Conservation (phyloP, 2,329 filamentous ascomycete genomes). For the Hymenoscyphus fraxineus region DNA sequence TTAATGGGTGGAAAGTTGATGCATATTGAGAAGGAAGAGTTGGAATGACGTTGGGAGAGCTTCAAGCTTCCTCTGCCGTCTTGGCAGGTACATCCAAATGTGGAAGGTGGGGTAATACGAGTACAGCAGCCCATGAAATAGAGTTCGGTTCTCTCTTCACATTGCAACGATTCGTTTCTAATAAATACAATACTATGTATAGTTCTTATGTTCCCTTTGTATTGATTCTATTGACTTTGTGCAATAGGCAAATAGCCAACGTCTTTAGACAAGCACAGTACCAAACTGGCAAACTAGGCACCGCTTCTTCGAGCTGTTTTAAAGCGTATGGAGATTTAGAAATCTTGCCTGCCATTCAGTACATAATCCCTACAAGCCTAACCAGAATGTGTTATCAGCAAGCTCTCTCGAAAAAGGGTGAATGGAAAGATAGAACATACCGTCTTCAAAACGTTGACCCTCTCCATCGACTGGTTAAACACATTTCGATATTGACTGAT, state of each 20-base stretch:
- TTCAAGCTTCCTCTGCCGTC: neutral
- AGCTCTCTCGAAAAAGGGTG: neutral
- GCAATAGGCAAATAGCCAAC: too few species aligned
- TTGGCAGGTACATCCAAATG: neutral
- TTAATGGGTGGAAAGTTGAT: neutral
- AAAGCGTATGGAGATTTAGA: neutral
- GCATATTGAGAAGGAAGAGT: neutral
- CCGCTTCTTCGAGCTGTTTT: neutral
- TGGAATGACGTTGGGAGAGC: neutral
- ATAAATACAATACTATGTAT: too few species aligned
- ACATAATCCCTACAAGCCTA: conserved; percentile 1
- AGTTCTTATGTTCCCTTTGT: too few species aligned
- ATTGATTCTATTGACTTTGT: too few species aligned
- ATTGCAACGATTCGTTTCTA: too few species aligned
- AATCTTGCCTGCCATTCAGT: neutral
- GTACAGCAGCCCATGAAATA: too few species aligned
- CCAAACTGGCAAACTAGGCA: too few species aligned
- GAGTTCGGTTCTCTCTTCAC: too few species aligned
- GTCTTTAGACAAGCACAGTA: too few species aligned
- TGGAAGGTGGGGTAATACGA: neutral
- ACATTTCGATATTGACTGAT: conserved; percentile 83
- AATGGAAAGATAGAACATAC: conserved; percentile 42
- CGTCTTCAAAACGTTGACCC: conserved; percentile 62
- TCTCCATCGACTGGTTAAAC: conserved; percentile 75
- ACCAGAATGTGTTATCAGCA: neutral